phyloP scores from a whole-genome alignment of 139 green algal genomes.

The Chlamydomonas asymmetrica region DNA sequence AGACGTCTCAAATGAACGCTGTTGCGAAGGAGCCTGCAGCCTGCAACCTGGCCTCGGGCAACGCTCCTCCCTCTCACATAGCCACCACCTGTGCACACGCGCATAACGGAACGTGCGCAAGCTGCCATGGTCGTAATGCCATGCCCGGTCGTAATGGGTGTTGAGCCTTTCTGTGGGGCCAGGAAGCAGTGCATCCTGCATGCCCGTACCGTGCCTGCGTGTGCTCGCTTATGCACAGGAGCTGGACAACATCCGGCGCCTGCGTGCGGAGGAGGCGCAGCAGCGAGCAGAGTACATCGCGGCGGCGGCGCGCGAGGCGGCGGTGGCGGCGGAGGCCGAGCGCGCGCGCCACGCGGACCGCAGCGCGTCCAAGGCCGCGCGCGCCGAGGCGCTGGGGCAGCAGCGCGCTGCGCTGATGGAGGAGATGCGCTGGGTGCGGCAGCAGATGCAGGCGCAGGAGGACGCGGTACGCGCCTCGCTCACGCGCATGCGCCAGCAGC shows the following conservation, averaged over 20 bases:
- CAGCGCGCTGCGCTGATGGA: conserved; percentile 23
- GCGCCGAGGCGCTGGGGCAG: conserved; percentile 27
- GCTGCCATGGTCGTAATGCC: too few species aligned
- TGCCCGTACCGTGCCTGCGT: too few species aligned
- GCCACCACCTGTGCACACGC: too few species aligned
- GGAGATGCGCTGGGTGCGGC: conserved; percentile 23
- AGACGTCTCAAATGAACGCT: too few species aligned
- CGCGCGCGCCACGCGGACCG: conserved; percentile 19
- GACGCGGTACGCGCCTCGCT: conserved; percentile 5
- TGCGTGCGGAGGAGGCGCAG: conserved; percentile 41
- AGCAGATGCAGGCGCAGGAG: conserved; percentile 28
- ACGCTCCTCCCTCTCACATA: too few species aligned
- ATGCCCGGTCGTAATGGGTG: too few species aligned
- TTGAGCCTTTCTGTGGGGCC: too few species aligned
- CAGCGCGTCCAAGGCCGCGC: conserved; percentile 28
- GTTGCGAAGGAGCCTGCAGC: too few species aligned
- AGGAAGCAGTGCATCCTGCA: too few species aligned
- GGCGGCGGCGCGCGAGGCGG: conserved; percentile 25
- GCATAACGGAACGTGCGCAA: too few species aligned
- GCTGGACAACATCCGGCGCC: conserved; percentile 16
- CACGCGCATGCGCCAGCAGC: conserved; percentile 6
- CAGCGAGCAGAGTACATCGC: conserved; percentile 41
- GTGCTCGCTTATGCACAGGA: too few species aligned
- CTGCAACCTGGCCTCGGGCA: too few species aligned
- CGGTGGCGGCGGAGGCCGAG: conserved; percentile 25